Percentiles rank a stretch among this genome's conserved stretches.
Conservation (phyloP, 192 early-diverging fungal species). For the Bifiguratus adelaidae region DNA sequence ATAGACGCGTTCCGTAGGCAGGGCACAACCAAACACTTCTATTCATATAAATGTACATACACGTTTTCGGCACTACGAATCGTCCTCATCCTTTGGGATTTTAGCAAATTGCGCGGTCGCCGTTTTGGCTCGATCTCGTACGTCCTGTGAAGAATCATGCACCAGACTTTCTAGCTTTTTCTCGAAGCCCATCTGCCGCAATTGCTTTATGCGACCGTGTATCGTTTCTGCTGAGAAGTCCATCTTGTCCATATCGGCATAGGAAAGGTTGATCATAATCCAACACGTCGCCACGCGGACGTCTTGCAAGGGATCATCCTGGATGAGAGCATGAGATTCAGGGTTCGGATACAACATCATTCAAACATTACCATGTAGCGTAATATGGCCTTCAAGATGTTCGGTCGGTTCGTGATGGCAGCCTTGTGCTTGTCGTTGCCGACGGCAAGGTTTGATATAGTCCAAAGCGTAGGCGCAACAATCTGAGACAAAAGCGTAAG, state of each 20-base stretch:
- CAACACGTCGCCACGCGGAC: too few relatives aligned
- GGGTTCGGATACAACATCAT: background rate
- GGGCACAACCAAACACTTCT: too few relatives aligned
- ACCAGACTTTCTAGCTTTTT: slow-evolving; percentile 39
- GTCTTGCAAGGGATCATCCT: background rate
- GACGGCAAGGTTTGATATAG: slow-evolving; percentile 61
- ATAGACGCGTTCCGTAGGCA: too few relatives aligned
- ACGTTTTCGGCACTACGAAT: too few relatives aligned
- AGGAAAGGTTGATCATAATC: too few relatives aligned
- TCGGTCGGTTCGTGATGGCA: slow-evolving; percentile 40
- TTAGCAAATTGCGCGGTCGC: too few relatives aligned
- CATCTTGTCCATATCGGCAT: background rate
- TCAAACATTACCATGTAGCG: slow-evolving; percentile 25
- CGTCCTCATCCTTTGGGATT: too few relatives aligned
- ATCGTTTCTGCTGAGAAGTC: slow-evolving; percentile 7
- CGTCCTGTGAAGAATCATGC: slow-evolving; percentile 52
- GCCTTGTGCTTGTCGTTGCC: slow-evolving; percentile 52
- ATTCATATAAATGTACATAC: too few relatives aligned
- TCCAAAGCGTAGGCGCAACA: slow-evolving; percentile 43
- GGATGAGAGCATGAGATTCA: background rate
- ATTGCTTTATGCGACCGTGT: slow-evolving; percentile 27
- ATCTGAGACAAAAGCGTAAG: slow-evolving; percentile 5
- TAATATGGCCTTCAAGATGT: slow-evolving; percentile 33
- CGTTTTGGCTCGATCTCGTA: slow-evolving; percentile 59
- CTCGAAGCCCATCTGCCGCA: slow-evolving; percentile 48